phyloP scores from a whole-genome alignment of 805 yeast species.

The Candida pseudoglaebosa region DNA sequence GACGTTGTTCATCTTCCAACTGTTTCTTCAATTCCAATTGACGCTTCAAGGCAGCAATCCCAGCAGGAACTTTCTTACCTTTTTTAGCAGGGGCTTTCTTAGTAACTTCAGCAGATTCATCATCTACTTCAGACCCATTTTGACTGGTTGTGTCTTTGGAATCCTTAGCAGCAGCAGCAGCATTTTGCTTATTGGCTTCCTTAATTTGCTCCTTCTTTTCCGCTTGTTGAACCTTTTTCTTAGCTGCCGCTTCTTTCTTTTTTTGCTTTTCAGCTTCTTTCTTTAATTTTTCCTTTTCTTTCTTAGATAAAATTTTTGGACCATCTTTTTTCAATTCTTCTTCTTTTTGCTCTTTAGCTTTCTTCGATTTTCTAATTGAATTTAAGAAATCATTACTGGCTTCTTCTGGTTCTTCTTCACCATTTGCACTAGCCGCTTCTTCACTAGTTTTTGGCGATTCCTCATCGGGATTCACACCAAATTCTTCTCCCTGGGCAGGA shows the following conservation, averaged over 20 bases:
- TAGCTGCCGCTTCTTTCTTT: slow-evolving; percentile 86
- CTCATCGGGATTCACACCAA: slow-evolving; percentile 24
- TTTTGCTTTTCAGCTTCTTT: slow-evolving; percentile 87
- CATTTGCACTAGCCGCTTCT: slow-evolving; percentile 10
- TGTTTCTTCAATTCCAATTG: slow-evolving; percentile 88
- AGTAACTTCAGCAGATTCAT: slow-evolving; percentile 22
- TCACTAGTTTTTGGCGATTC: slow-evolving; percentile 17
- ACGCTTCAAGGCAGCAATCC: slow-evolving; percentile 83
- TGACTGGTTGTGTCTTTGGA: slow-evolving; percentile 20
- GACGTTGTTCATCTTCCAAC: slow-evolving; percentile 76
- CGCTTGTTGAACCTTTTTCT: slow-evolving; percentile 71
- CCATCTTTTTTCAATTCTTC: slow-evolving; percentile 52
- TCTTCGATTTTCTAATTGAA: slow-evolving; percentile 74
- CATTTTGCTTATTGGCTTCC: slow-evolving; percentile 42
- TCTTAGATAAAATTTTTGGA: slow-evolving; percentile 81
- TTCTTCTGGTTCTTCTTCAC: slow-evolving; percentile 11
- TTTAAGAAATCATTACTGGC: slow-evolving; percentile 64
- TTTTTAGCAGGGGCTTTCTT: slow-evolving; percentile 44
- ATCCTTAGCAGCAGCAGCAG: slow-evolving; percentile 30
- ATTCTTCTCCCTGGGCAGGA: slow-evolving; percentile 32
- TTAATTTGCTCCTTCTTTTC: slow-evolving; percentile 56
- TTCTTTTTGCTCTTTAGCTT: slow-evolving; percentile 63
- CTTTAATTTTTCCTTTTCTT: slow-evolving; percentile 92
- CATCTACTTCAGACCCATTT: slow-evolving; percentile 32
- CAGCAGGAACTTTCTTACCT: slow-evolving; percentile 83